Base-by-base conservation (phyloP, 257 asterid genomes). In the Coffea eugenioides region DNA sequence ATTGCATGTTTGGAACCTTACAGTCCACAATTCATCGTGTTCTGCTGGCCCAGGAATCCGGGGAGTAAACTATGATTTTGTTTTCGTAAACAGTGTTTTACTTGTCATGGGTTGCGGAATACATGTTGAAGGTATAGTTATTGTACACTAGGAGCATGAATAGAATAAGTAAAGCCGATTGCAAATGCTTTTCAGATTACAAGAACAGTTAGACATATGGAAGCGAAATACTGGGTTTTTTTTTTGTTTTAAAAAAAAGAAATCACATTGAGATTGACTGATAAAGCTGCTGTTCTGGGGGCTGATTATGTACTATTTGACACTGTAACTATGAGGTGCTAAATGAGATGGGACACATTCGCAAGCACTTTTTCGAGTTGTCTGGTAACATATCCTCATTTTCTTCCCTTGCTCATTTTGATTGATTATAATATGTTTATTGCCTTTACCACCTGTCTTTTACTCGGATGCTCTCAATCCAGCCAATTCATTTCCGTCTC, bases 101-200 rank as follows among this genome's bases (percentile, higher is more conserved):
- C 39, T 36, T 18, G 36, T 16, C 23, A 41, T 41, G n/a, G 43
- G 5, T 31, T 65, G 31, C 15, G 68, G 61, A 48, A 16, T 51
- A 31, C 52, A 12, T 20, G 41, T 11, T 16, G 46, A 48, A 21
- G 62, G 31, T 34, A 12, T 73, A 49, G 46, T 49, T 36, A 6
- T 34, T 79, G 77, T 79, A 79, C 65, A 74, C 34, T 2, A 34
- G 14, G 7, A 36, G 74, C 25, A 36, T n/a, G 39, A 39, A 61
- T 13, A 27, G 65, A 74, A 74, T 25, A 73, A 64, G 12, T 20
- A 13, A 41, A 39, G 10, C 69, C n/a, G 34, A 23, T 23, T 16
- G 13, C 59, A 61, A 25, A 61, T 46, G 51, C 73, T 21, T 41
- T 54, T 79, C 12, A 66, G 15, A 61, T 59, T 39, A 41, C 5